Evolutionary conservation across 176 grass and related monocot species (phyloP).

Genomic region (Pharus latifolius): DNA sequence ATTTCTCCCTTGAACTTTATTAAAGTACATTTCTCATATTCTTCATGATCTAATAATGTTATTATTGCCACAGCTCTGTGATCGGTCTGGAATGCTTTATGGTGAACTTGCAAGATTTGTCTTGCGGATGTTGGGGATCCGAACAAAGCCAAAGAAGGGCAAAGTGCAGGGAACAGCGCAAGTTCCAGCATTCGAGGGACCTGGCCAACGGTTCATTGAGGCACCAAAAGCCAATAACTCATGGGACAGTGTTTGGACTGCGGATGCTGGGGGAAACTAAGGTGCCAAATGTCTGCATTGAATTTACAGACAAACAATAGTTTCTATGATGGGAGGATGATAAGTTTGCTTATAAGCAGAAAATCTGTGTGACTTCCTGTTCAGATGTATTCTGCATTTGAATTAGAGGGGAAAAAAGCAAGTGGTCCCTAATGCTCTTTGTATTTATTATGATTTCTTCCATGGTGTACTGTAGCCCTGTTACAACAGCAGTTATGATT

Average conservation of each 20-base stretch:
- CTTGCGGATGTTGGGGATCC: slow-evolving; percentile 56
- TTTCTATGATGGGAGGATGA: background rate
- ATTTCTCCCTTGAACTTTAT: background rate
- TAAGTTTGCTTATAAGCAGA: background rate
- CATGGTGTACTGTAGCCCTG: background rate
- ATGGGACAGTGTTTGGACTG: slow-evolving; percentile 63
- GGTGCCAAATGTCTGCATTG: background rate
- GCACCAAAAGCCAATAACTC: slow-evolving; percentile 39
- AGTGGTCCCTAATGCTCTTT: slow-evolving; percentile 10
- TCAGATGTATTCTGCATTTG: slow-evolving; percentile 5
- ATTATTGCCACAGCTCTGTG: slow-evolving; percentile 43
- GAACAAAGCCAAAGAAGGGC: slow-evolving; percentile 42
- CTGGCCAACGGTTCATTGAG: slow-evolving; percentile 16
- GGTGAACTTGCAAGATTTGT: slow-evolving; percentile 63
- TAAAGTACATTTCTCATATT: background rate
- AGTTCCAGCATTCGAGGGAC: slow-evolving; percentile 1
- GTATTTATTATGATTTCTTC: slow-evolving; percentile 7
- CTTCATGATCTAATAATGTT: background rate
- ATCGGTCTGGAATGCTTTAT: slow-evolving; percentile 66
- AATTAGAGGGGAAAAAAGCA: background rate
- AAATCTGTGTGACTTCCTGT: background rate
- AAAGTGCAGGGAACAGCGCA: background rate
- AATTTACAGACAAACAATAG: too few species aligned
- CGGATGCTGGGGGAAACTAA: slow-evolving; percentile 34
- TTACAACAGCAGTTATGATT: background rate